Evolutionary conservation across 2,329 filamentous ascomycete species (phyloP), one percentile per base, ranked within the genome.

Genomic region (Sporothrix pseudoabietina): DNA sequence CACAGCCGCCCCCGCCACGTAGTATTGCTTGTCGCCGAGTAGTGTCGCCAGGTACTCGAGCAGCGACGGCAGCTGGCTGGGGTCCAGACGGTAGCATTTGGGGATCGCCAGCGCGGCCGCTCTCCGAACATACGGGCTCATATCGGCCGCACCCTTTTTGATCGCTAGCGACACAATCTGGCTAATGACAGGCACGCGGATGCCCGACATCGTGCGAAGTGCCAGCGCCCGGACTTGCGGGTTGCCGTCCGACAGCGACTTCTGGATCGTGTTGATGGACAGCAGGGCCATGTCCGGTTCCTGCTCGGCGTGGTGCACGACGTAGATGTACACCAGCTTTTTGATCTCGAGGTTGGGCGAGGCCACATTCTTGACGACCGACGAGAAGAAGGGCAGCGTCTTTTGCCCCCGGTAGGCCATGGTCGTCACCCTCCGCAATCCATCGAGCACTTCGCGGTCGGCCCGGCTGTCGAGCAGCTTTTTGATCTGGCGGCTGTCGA

Each of bases 221-320:
- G 96, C 96, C 78, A 99, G 91, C 30, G 95, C 94, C 77, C 96
- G 91, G 26, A 98, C 90, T 79, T 97, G 92, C 1, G 96, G 93
- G 80, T 94, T 98, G 73, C 91, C 87, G 82, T 99, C 96, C 32
- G 94, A 97, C 74, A 99, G 88, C 10, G 95, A 97, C 83, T 98
- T 98, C 80, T 99, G 96, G 78, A 99, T 98, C 7, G 96, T 97
- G 83, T 99, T 99, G 87, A 99, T 98, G 74, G 94, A 97, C 61
- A 99, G 88, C 52, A 99, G 88, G 26, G 96, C 94, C 63, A 98
- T 92, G 82, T 99, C 96, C 73, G 95, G 96, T 79, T 98, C 96
- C 76, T 94, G 90, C 81, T 98, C 96, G 81, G 96, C 96, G 87
- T 99, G 94, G 80, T 97, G 93, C 75, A 98, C 91, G 75, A 99